A percentile compares a stretch with the other conserved stretches of the same genome.
These are phyloP conservation scores for Saccharomycopsis sp. DNA, from an alignment of 805 yeast genomes.

Conservation along the genomic window DNA sequence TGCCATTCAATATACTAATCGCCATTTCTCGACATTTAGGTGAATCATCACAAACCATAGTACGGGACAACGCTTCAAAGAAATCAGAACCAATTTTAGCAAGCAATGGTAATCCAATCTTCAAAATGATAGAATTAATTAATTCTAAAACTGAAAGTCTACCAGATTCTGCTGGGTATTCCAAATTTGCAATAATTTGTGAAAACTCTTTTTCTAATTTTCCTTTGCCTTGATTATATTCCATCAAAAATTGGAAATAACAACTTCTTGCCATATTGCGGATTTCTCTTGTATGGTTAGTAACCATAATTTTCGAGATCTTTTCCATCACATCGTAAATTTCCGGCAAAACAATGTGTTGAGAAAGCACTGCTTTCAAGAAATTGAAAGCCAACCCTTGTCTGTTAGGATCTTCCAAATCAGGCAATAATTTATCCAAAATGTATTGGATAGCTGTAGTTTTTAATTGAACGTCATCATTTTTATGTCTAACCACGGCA, in stretches of 20 bases:
- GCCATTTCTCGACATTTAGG: conserved; percentile 83
- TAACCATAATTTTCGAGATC: conserved; percentile 79
- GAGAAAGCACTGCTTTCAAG: conserved; percentile 66
- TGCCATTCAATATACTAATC: conserved; percentile 44
- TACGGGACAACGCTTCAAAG: conserved; percentile 75
- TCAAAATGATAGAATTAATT: conserved; percentile 60
- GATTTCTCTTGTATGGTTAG: conserved; percentile 76
- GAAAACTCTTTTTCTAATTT: conserved; percentile 77
- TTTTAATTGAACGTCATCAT: conserved; percentile 53
- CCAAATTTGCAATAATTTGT: conserved; percentile 69
- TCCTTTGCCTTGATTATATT: conserved; percentile 88
- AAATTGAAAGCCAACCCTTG: conserved; percentile 87
- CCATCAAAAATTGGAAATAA: conserved; percentile 81
- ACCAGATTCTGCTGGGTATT: conserved; percentile 81
- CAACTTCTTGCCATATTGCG: conserved; percentile 80
- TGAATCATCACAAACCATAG: conserved; percentile 69
- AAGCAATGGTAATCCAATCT: conserved; percentile 53
- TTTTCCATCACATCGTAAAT: conserved; percentile 82
- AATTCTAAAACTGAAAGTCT: conserved; percentile 88
- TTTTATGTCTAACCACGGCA: conserved; percentile 58
- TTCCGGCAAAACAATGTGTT: conserved; percentile 75
- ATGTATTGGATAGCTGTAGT: conserved; percentile 69
- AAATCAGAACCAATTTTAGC: conserved; percentile 63
- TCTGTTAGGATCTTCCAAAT: conserved; percentile 79
- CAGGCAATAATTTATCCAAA: conserved; percentile 69